Percentiles rank a stretch among this genome's conserved stretches.
phyloP scores from a whole-genome alignment of 2,329 filamentous ascomycete species.

The Trichoderma guizhouense region DNA sequence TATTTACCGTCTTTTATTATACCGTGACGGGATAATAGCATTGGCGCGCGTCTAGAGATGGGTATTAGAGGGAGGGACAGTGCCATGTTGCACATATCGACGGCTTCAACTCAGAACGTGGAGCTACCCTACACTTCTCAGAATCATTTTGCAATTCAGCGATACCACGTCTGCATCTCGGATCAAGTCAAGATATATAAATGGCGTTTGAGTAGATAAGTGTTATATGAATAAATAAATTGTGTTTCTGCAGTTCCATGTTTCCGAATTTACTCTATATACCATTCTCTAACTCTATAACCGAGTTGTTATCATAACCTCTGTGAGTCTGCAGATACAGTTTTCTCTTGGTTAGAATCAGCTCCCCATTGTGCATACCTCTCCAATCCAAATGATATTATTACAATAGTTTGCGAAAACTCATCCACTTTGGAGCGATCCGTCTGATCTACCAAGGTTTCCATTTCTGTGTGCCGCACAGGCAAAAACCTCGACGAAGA shows the following conservation, averaged over 20 bases:
- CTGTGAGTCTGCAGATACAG: background rate
- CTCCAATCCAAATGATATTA: background rate
- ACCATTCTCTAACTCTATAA: background rate
- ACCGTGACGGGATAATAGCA: background rate
- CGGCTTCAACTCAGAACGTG: background rate
- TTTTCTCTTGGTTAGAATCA: background rate
- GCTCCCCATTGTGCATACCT: background rate
- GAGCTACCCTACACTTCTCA: background rate
- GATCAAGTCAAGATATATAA: background rate
- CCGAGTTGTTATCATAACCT: background rate
- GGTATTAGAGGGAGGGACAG: too few relatives aligned
- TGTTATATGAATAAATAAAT: background rate
- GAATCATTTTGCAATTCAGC: background rate
- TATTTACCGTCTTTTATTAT: background rate
- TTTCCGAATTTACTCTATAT: too few relatives aligned
- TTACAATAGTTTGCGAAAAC: background rate
- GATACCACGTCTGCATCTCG: background rate
- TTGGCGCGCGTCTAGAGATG: background rate
- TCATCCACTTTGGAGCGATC: background rate
- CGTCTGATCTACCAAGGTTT: background rate
- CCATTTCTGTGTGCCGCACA: background rate
- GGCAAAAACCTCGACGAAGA: background rate
- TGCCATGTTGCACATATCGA: background rate
- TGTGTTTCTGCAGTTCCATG: background rate
- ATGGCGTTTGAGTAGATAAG: background rate